Percentiles rank a stretch among this genome's conserved stretches.
Evolutionary conservation across 148 eudicot species (phyloP).

Genomic region (Diospyros lotus): DNA sequence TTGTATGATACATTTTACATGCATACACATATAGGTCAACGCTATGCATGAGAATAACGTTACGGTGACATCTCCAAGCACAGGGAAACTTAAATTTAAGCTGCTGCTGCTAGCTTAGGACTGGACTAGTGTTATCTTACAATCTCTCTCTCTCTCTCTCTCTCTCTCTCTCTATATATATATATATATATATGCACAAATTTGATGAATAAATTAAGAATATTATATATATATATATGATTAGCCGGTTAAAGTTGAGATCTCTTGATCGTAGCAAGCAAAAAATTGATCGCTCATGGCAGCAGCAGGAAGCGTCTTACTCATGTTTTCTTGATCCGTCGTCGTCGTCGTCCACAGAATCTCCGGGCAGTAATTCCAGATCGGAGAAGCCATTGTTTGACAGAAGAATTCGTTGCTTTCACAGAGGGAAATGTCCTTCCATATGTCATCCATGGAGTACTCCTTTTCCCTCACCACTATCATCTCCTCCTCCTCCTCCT

Average conservation of each 20-base stretch:
- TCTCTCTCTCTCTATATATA: too few relatives aligned
- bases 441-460: constrained; percentile 68
- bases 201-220: background rate
- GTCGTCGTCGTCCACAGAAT: constrained; percentile 34
- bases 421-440: constrained; percentile 54
- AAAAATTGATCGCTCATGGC: constrained; percentile 22
- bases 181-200: constrained; percentile 2
- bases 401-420: constrained; percentile 32
- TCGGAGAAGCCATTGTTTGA: constrained; percentile 35
- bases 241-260: constrained; percentile 25
- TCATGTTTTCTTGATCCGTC: constrained; percentile 21
- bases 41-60: too few relatives aligned
- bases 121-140: too few relatives aligned
- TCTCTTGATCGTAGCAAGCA: constrained; percentile 17
- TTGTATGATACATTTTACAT: too few relatives aligned
- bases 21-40: too few relatives aligned
- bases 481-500: background rate
- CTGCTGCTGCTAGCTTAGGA: too few relatives aligned
- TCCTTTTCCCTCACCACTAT: constrained; percentile 11
- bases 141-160: too few relatives aligned
- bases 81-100: too few relatives aligned
- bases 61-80: too few relatives aligned
- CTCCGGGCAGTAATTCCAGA: constrained; percentile 53
- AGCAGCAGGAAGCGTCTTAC: constrained; percentile 34
- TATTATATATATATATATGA: background rate